These are phyloP conservation scores for Coemansia sp. DNA, from an alignment of 192 early-diverging fungal genomes.

Conservation along the genomic window DNA sequence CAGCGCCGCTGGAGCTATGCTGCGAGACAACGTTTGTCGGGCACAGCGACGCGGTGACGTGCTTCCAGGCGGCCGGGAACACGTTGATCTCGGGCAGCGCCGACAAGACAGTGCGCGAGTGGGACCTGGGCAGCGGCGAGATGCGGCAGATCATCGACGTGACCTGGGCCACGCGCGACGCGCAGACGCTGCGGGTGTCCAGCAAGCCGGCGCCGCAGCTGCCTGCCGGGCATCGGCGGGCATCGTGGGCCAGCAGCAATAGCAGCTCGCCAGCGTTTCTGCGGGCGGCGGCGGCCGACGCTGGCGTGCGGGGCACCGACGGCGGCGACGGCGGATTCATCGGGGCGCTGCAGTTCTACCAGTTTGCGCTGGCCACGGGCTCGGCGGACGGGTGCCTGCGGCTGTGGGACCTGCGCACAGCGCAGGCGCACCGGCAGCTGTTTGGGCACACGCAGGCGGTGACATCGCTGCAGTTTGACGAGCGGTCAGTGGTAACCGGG, in stretches of 20 bases:
- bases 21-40: conserved; percentile 35
- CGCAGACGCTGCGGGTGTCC: neutral
- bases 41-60: conserved; percentile 39
- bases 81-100: conserved; percentile 62
- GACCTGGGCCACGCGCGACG: conserved; percentile 57
- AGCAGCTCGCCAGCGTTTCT: no score
- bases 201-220: neutral
- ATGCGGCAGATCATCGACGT: conserved; percentile 65
- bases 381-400: conserved; percentile 68
- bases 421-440: conserved; percentile 67
- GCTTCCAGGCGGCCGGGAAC: conserved; percentile 32
- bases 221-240: neutral
- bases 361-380: conserved; percentile 69
- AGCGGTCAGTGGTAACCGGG: conserved; percentile 67
- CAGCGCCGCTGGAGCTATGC: conserved; percentile 28
- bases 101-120: conserved; percentile 72
- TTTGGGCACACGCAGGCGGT: conserved; percentile 61
- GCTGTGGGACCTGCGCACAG: conserved; percentile 77
- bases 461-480: conserved; percentile 64
- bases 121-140: conserved; percentile 68
- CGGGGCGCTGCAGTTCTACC: conserved; percentile 69
- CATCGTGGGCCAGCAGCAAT: neutral
- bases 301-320: conserved; percentile 15
- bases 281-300: neutral
- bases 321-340: conserved; percentile 55